Base-by-base conservation (phyloP, 176 grass and related monocot genomes). In the Oryza coarctata region DNA sequence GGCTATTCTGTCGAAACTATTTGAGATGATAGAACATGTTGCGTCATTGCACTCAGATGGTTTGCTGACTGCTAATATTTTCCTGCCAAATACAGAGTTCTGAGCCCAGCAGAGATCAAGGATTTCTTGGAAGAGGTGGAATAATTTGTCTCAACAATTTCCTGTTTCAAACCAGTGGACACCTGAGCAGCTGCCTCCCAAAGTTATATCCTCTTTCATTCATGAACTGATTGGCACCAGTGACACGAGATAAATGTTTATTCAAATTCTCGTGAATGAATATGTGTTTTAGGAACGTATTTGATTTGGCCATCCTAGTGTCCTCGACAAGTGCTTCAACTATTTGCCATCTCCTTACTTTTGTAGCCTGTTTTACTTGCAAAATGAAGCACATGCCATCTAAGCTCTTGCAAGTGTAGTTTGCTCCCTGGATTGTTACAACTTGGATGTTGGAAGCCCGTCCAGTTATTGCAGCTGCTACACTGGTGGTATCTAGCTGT, bases 51-150 rank as follows among this genome's bases (percentile, higher is more conserved):
- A 41, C 44, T 22, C 12, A 52, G 45, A 31, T 67, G 43, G 35
- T 73, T 41, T 22, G 34, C 60, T 76, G 65, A 63, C 28, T 25
- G 8, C 22, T 77, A 66, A 33, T 74, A 35, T 14, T 80, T 70
- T 55, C 14, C 33, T 23, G 14, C 47, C 63, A 78, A 80, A 83
- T 49, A 15, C 83, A 93, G 90, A 69, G 90, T 96, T 71, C 71
- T 91, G 70, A 96, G 82, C 27, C 85, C 86, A 7, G 74, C 92
- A 36, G 94, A 90, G 69, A 93, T 96, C 31, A 84, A 93, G 38
- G 86, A 91, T 90, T 93, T 89, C 65, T 80, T 91, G 66, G 88
- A 92, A 62, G 94, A 87, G 83, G 88, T 93, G 77, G 88, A 93
- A 81, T 93, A 87, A 70, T 49, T 32, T 36, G 55, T 39, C 7